phyloP scores from a whole-genome alignment of 441 rosid species.

The Daphne laureola region DNA sequence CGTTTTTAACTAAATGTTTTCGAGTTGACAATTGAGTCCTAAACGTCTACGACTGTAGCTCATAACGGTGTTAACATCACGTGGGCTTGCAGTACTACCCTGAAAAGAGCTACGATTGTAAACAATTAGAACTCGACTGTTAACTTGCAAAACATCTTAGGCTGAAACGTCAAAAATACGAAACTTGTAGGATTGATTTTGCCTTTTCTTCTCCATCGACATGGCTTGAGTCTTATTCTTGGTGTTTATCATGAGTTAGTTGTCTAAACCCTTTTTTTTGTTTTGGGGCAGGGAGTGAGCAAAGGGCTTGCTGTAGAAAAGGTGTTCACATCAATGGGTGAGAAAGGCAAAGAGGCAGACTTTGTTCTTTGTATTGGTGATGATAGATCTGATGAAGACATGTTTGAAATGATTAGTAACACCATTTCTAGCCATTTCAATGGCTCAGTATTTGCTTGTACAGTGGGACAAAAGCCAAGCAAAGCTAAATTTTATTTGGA shows the following conservation, averaged over 20 bases:
- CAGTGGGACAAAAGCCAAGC: constrained; percentile 19
- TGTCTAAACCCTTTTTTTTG: too few relatives aligned
- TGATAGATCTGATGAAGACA: constrained; percentile 18
- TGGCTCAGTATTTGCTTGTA: constrained; percentile 13
- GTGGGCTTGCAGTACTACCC: too few relatives aligned
- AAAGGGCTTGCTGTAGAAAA: constrained; percentile 13
- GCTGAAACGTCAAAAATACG: too few relatives aligned
- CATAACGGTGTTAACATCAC: too few relatives aligned
- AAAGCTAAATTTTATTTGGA: constrained; percentile 18
- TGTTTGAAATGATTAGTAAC: constrained; percentile 14
- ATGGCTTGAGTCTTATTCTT: background rate
- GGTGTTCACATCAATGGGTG: constrained; percentile 9
- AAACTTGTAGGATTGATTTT: too few relatives aligned
- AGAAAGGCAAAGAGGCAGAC: constrained; percentile 8
- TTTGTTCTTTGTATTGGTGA: constrained; percentile 17
- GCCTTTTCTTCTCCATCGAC: background rate
- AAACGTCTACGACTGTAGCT: too few relatives aligned
- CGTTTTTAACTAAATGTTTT: too few relatives aligned
- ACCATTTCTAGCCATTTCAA: constrained; percentile 5
- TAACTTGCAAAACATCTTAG: too few relatives aligned
- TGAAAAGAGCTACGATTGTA: too few relatives aligned
- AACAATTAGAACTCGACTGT: too few relatives aligned
- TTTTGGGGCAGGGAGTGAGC: constrained; percentile 11
- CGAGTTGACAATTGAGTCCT: too few relatives aligned
- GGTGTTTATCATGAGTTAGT: background rate